These are phyloP conservation scores for Amoeboaphelidium protococcarum DNA, from an alignment of 371 early-diverging fungal species.

Conservation along the genomic window DNA sequence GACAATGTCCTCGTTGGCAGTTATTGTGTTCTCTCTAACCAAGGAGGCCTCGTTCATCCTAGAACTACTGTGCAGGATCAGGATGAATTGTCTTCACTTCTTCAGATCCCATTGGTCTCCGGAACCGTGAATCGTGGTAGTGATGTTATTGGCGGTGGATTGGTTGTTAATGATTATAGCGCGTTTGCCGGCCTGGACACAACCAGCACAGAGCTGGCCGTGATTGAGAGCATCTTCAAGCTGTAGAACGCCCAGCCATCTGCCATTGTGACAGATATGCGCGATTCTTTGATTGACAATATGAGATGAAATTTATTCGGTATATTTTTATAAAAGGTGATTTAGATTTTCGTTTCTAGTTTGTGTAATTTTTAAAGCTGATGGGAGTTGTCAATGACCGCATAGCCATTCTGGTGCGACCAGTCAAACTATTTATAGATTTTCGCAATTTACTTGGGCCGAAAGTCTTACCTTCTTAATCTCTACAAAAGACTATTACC, in stretches of 20 bases:
- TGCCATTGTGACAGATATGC: constrained; percentile 71
- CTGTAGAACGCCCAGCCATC: constrained; percentile 67
- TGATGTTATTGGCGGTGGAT: constrained; percentile 90
- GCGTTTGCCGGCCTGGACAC: constrained; percentile 96
- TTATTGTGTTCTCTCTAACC: constrained; percentile 91
- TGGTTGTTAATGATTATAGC: constrained; percentile 97
- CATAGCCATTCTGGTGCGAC: too few species aligned
- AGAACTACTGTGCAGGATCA: constrained; percentile 87
- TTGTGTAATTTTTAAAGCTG: too few species aligned
- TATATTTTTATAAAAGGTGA: too few species aligned
- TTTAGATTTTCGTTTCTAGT: too few species aligned
- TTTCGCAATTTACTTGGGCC: too few species aligned
- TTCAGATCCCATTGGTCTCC: constrained; percentile 94
- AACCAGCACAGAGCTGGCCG: constrained; percentile 90
- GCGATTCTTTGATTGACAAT: constrained; percentile 76
- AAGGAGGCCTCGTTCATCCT: constrained; percentile 96
- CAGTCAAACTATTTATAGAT: too few species aligned
- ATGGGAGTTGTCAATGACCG: too few species aligned
- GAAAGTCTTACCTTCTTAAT: too few species aligned
- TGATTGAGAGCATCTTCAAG: constrained; percentile 96
- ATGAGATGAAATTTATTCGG: too few species aligned
- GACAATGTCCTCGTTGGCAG: constrained; percentile 95
- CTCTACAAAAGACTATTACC: too few species aligned
- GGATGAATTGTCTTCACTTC: constrained; percentile 91
- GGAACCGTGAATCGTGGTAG: constrained; percentile 99